Evolutionary conservation across 257 asterid species (phyloP), one percentile per base, ranked within the genome.

Genomic region (Gentiana dahurica): DNA sequence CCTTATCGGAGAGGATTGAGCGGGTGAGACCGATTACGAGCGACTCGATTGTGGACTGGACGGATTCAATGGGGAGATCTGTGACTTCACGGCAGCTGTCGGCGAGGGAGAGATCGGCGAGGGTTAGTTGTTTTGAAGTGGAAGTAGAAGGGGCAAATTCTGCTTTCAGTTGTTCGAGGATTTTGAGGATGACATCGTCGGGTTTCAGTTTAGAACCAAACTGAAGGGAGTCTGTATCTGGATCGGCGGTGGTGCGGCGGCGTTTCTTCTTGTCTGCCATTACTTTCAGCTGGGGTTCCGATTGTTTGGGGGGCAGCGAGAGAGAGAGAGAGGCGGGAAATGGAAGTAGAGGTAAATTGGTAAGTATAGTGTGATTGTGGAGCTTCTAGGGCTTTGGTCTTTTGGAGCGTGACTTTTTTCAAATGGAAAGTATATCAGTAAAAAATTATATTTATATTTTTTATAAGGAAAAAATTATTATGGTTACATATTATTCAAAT

Each of bases 191-290:
- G 66, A 57, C 8, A 13, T 82, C 54, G 70, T 88, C 95, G 13
- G 87, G 67, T 59, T 77, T 88, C 55, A 85, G 87, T 50, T 74
- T 69, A 56, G 90, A 80, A 53, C 83, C 79, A 81, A 83, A 88
- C 2, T 63, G 77, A 5, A 73, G 61, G 13, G 78, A 39, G 35
- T 85, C 88, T 35, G 89, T 43, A 8, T 71, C 85, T 37, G 77
- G 65, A 48, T 73, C 73, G 58, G 68, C 39, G 54, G 69, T 70
- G 1, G 66, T 69, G 36, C 89, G 87, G 64, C 86, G 84, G 76
- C 95, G 88, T 79, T 87, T 87, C 53, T 70, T 87, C 83, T 74
- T 76, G 69, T 85, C 93, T 51, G 83, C 81, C 95, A 82, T 82
- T 53, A 46, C 15, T 1, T 6, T 1, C 59, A 24, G 37, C 2